Evolutionary conservation across 345 rosid species (phyloP), one percentile per base, ranked within the genome.

Genomic region (Euphorbia peplus): DNA sequence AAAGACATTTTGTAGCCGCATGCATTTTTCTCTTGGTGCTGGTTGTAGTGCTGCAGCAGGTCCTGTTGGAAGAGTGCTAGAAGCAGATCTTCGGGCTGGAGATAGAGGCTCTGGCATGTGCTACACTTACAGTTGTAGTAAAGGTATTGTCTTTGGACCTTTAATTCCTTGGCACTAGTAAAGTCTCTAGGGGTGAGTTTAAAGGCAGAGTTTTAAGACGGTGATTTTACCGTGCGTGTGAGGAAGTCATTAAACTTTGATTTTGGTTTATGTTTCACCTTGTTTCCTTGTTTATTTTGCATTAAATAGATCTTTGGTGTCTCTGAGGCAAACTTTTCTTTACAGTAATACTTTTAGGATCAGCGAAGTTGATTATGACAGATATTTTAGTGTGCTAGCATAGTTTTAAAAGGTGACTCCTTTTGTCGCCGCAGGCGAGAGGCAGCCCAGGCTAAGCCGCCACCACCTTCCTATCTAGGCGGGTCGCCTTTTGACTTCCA

Each of bases 31-130:
- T 70, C 85, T 92, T 6, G 98, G 99, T 22, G 99, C 96, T 52
- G 98, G 99, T 67, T 95, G 96, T 77, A 92, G 99, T 66, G 97
- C 93, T 67, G 99, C 97, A 1, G 96, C 96, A 51, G 99, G 99
- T 56, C 99, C 99, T 51, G 73, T 95, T 21, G 98, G 99, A 71
- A 90, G 99, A 83, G 99, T 92, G 56, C 52, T 88, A 70, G 99
- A 95, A 79, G 98, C 98, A 60, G 99, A 92, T 83, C 82, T 92
- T 64, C 86, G 95, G 24, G 99, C 95, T 80, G 97, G 97, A 19
- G 92, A 92, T 58, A 84, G 87, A 78, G 97, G 96, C 63, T 95
- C 90, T 39, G 96, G 96, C 72, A 73, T 88, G 81, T 91, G 99
- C 75, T 90, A 91, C 76, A 95, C 99, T 46, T 95, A 95, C 84